Percentiles rank a stretch among this genome's conserved stretches.
Conservation (phyloP, 2,329 filamentous ascomycete genomes). For the Exutisphaerella laricina region DNA sequence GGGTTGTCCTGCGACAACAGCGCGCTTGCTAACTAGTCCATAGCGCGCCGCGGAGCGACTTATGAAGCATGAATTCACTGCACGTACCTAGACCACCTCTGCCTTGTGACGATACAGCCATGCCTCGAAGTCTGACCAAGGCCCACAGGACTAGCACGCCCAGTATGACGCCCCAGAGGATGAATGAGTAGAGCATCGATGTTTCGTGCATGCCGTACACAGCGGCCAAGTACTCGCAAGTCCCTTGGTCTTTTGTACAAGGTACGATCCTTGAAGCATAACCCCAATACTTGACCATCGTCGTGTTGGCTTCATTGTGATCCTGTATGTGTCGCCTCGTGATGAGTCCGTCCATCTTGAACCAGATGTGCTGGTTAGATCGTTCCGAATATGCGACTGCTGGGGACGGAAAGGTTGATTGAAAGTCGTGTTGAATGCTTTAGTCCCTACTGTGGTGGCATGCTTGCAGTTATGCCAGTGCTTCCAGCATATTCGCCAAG, state of each 20-base stretch:
- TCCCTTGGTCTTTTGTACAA: constrained; percentile 53
- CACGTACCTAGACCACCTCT: constrained; percentile 15
- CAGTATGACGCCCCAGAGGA: constrained; percentile 52
- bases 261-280: constrained; percentile 51
- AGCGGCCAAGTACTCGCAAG: constrained; percentile 53
- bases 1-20: too few relatives aligned
- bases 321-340: constrained; percentile 26
- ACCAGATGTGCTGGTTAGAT: not conserved
- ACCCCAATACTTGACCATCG: constrained; percentile 46
- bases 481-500: not conserved
- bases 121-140: constrained; percentile 29
- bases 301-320: constrained; percentile 26
- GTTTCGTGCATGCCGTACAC: constrained; percentile 52
- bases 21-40: too few relatives aligned
- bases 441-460: too few relatives aligned
- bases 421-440: too few relatives aligned
- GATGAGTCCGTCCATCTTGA: not conserved
- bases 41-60: too few relatives aligned
- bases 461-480: not conserved
- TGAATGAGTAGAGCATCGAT: constrained; percentile 52
- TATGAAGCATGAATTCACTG: too few relatives aligned
- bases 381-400: not conserved
- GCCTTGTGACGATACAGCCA: constrained; percentile 14
- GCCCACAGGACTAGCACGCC: constrained; percentile 44
- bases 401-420: too few relatives aligned